These are phyloP conservation scores for Paramecium primaurelia DNA, from an alignment of 73 alveolate species.

Conservation along the genomic window DNA sequence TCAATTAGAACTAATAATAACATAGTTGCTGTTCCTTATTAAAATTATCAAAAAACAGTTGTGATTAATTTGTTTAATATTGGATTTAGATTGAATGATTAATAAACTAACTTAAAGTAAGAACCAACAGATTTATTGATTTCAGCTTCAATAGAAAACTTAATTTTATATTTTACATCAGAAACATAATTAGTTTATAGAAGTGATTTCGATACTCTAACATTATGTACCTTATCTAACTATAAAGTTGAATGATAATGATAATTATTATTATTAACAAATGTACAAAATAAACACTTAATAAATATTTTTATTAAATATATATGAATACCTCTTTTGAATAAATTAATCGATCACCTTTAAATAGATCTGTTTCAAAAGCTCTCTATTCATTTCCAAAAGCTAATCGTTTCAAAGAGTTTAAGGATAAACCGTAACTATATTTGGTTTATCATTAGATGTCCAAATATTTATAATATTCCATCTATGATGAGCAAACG, in stretches of 20 bases:
- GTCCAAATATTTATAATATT: conserved; percentile 4
- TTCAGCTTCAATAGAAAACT: not conserved
- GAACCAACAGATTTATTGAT: not conserved
- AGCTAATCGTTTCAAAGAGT: conserved; percentile 2
- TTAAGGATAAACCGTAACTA: not conserved
- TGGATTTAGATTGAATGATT: not conserved
- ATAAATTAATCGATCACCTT: conserved; percentile 43
- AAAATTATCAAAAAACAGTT: not conserved
- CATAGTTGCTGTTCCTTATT: not conserved
- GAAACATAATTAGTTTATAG: not conserved
- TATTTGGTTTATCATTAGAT: not conserved
- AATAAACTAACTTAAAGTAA: not conserved
- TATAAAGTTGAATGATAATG: not conserved
- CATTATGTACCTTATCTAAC: not conserved
- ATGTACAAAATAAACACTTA: not conserved
- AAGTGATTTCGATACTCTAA: not conserved
- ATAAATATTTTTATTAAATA: not conserved
- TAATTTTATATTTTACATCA: not conserved
- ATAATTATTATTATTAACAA: not conserved
- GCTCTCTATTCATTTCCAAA: conserved; percentile 51
- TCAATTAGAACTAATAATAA: not conserved
- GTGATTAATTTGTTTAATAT: not conserved
- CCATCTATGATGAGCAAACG: conserved; percentile 40
- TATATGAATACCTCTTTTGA: not conserved
- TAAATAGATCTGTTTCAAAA: conserved; percentile 27